phyloP scores from a whole-genome alignment of 495 filamentous ascomycete species.

The Neurospora tetraspora region DNA sequence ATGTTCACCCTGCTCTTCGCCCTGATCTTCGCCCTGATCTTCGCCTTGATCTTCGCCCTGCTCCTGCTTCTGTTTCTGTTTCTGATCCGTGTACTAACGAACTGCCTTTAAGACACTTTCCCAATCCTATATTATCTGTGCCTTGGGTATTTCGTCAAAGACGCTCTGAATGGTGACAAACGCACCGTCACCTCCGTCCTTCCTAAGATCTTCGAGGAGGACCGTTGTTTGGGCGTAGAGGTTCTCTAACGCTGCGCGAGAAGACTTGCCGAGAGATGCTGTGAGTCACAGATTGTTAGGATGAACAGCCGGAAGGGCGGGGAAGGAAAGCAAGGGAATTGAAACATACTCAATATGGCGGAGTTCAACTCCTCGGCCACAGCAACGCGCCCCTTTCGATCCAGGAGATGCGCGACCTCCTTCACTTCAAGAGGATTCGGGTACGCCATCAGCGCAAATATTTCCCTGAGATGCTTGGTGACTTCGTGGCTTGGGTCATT shows the following conservation, averaged over 20 bases:
- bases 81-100: background rate
- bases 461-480: slow-evolving; percentile 66
- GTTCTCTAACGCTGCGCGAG: slow-evolving; percentile 75
- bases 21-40: background rate
- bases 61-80: background rate
- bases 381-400: slow-evolving; percentile 59
- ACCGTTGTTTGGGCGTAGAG: slow-evolving; percentile 81
- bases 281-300: slow-evolving; percentile 13
- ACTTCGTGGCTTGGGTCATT: slow-evolving; percentile 58
- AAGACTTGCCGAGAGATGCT: slow-evolving; percentile 88
- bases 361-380: slow-evolving; percentile 94
- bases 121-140: slow-evolving; percentile 14
- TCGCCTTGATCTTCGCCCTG: background rate
- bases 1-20: background rate
- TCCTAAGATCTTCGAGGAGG: slow-evolving; percentile 69
- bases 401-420: slow-evolving; percentile 69
- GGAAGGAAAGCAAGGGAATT: background rate
- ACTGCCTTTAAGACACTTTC: background rate
- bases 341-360: slow-evolving; percentile 72
- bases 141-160: slow-evolving; percentile 35
- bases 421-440: slow-evolving; percentile 64
- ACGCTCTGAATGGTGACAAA: slow-evolving; percentile 77
- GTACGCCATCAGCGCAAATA: slow-evolving; percentile 85
- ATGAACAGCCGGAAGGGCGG: background rate
- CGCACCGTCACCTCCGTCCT: slow-evolving; percentile 75